Conservation (phyloP, 139 green algal species). For the Micractinium conductrix region DNA sequence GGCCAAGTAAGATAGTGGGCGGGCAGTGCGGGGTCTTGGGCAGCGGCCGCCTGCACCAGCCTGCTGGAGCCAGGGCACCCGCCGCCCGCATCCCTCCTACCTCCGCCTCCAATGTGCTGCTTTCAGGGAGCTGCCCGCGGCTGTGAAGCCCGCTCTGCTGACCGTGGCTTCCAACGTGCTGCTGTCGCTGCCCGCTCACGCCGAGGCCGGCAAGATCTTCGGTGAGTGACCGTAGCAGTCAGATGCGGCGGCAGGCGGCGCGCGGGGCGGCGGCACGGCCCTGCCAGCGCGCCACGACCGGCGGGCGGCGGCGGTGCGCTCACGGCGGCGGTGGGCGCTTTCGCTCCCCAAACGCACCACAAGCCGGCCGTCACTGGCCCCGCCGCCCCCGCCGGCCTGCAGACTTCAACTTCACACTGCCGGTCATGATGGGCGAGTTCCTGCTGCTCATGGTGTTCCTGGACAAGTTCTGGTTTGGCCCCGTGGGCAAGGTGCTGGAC, state of each 20-base stretch:
- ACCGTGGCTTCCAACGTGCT: constrained; percentile 71
- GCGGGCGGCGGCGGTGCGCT: too few species aligned
- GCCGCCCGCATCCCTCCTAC: neutral
- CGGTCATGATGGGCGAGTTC: constrained; percentile 84
- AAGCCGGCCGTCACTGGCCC: neutral
- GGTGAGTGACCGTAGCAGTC: neutral
- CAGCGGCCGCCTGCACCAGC: neutral
- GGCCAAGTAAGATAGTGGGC: too few species aligned
- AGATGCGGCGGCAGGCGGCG: too few species aligned
- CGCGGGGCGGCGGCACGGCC: too few species aligned
- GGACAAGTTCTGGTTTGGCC: constrained; percentile 93
- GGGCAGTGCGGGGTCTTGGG: neutral
- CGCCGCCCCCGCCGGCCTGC: neutral
- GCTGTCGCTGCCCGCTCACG: constrained; percentile 73
- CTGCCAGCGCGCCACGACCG: too few species aligned
- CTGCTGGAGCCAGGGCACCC: neutral
- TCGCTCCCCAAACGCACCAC: neutral
- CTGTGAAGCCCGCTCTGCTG: constrained; percentile 62
- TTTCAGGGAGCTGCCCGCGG: constrained; percentile 50
- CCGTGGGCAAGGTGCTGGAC: constrained; percentile 88
- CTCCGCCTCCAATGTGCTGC: neutral
- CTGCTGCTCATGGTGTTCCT: constrained; percentile 93
- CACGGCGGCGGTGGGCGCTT: too few species aligned
- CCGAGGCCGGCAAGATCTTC: constrained; percentile 82
- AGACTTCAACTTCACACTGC: constrained; percentile 86